A percentile compares a stretch with the other conserved stretches of the same genome.
phyloP scores from a whole-genome alignment of 2,329 filamentous ascomycete genomes.

The Phialophora chinensis region DNA sequence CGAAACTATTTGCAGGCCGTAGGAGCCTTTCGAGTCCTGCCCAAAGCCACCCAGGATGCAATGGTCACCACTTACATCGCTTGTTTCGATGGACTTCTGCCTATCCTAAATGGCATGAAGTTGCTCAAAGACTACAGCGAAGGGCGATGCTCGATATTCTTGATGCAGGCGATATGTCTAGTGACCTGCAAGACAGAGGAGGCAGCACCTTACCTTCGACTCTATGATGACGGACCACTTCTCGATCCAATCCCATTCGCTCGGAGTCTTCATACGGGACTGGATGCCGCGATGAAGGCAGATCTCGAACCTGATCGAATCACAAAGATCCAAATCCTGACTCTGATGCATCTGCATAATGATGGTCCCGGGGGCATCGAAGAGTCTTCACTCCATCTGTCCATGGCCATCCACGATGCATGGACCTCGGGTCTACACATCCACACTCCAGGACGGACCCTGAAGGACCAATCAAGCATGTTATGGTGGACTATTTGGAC shows the following conservation, averaged over 20 bases:
- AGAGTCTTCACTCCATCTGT: conserved; percentile 48
- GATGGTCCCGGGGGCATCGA: conserved; percentile 51
- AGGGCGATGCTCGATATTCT: conserved; percentile 44
- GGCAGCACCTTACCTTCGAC: conserved; percentile 44
- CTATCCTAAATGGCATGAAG: conserved; percentile 44
- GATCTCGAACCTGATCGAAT: conserved; percentile 47
- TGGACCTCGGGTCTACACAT: conserved; percentile 50
- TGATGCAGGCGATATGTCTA: conserved; percentile 50
- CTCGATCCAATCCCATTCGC: conserved; percentile 48
- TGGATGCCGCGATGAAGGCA: conserved; percentile 48
- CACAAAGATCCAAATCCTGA: conserved; percentile 47
- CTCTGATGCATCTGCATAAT: conserved; percentile 50
- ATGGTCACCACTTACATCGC: conserved; percentile 47
- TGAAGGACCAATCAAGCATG: conserved; percentile 41
- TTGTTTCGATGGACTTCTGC: conserved; percentile 48
- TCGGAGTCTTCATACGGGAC: conserved; percentile 46
- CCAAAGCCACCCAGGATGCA: conserved; percentile 43
- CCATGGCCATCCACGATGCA: conserved; percentile 50
- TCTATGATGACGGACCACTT: conserved; percentile 43
- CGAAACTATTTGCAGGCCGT: conserved; percentile 40
- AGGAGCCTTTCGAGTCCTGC: conserved; percentile 42
- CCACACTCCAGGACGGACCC: conserved; percentile 44
- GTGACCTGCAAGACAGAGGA: conserved; percentile 48
- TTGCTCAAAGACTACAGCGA: conserved; percentile 40
- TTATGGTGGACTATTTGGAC: conserved; percentile 52